Evolutionary conservation across 2,329 filamentous ascomycete genomes (phyloP).

Genomic region (Cladosporium austrohemisphaericum): DNA sequence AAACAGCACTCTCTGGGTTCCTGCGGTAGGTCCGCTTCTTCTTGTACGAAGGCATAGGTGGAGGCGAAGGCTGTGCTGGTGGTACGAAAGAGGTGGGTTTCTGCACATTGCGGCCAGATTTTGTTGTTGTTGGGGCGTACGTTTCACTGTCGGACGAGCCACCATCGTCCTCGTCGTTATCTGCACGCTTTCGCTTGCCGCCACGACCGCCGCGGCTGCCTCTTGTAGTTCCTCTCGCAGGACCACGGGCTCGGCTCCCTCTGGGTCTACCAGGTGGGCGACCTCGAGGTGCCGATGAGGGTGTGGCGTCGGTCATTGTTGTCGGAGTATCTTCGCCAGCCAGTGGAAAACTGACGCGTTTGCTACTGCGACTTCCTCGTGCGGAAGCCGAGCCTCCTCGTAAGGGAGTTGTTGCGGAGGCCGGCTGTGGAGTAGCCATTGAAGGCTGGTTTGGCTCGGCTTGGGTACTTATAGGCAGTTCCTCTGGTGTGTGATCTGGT

Average conservation of each 20-base stretch:
- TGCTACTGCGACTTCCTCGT: conserved; percentile 11
- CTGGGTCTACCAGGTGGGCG: conserved; percentile 11
- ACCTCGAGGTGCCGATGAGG: conserved; percentile 11
- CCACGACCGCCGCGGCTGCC: conserved; percentile 31
- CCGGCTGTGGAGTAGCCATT: conserved; percentile 8
- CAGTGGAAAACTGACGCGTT: conserved; percentile 11
- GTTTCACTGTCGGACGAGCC: conserved; percentile 34
- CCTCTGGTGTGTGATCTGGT: not conserved
- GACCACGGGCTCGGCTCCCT: conserved; percentile 14
- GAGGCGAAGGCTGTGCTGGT: conserved; percentile 47
- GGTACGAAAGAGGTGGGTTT: conserved; percentile 64
- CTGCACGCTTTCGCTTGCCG: conserved; percentile 33
- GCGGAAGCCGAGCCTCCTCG: conserved; percentile 4
- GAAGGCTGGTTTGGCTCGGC: conserved; percentile 1
- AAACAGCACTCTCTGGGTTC: conserved; percentile 58
- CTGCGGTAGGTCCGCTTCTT: conserved; percentile 56
- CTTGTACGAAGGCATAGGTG: conserved; percentile 38
- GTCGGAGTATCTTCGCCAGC: conserved; percentile 4
- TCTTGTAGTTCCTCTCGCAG: conserved; percentile 9
- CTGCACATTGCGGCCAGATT: conserved; percentile 69
- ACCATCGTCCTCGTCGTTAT: conserved; percentile 38
- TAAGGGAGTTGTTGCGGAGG: not conserved
- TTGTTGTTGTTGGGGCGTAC: conserved; percentile 59
- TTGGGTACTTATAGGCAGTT: not conserved
- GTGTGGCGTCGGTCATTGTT: conserved; percentile 8